Evolutionary conservation across 768 basidiomycete species (phyloP), one percentile per base, ranked within the genome.

Genomic region (Termitomyces sp.): DNA sequence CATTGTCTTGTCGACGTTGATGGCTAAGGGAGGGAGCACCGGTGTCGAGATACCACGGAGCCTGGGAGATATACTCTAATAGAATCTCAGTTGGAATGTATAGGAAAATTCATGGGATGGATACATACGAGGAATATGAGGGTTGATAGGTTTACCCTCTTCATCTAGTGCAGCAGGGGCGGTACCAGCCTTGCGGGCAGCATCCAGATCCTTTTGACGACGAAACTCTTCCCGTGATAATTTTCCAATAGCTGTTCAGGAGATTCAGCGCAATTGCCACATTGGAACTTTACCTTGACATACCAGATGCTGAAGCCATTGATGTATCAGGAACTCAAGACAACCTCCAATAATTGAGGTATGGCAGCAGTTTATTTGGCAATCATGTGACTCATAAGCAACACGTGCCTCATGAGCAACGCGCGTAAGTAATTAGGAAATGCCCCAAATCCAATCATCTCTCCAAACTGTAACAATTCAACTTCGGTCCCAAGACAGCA

Each of bases 1-100:
- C 81, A 61, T 86, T 85, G 32, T 88, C 84, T 22, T 82, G 87
- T 60, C 87, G 85, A 64, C 96, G 87, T 70, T 99, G 97, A 78
- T 98, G 96, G 68, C 87, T 92, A 55, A 99, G 81, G 10, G 94
- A 94, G 1, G 97, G 94, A 35, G 84, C 87, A 47, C 94, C 97
- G 5, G 90, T 94, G 72, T 98, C 92, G 63, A 96, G 83, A 72
- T 98, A 99, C 97, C 97, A 99, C 57, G 97, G 97, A 8, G 94
- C 96, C 72, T 96, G 93, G 7, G 96, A 93, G 70, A 99, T 99
- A 70, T 98, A 99, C 75, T 98, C 93, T 94, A 18, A 57, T 51
- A 38, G 30, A 56, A 6, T 49, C 28, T 56, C 28, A 58, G 51
- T 47, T 13, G 18, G 32, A 54, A 20, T 26, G 3, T 5, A 9